These are phyloP conservation scores for Jacaranda mimosifolia DNA, from an alignment of 257 asterid species.

Conservation along the genomic window DNA sequence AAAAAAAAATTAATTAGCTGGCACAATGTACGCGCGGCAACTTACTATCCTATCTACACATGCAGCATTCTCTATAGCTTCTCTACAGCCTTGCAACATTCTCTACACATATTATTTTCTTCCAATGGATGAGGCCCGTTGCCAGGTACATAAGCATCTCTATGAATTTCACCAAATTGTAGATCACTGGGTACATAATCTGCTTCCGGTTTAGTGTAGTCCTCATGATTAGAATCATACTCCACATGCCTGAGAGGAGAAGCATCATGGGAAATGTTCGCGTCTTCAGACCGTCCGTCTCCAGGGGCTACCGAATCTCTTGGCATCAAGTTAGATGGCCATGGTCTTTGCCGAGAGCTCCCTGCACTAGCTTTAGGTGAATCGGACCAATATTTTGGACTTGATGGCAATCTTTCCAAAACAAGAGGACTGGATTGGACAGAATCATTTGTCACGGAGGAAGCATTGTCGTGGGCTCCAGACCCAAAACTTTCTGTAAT, in stretches of 20 bases:
- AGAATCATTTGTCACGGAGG: constrained; percentile 57
- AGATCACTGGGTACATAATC: constrained; percentile 31
- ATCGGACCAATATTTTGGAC: constrained; percentile 82
- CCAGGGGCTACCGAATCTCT: constrained; percentile 60
- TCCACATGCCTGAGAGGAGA: constrained; percentile 46
- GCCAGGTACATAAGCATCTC: too few relatives aligned
- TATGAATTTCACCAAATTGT: constrained; percentile 27
- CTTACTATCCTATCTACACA: too few relatives aligned
- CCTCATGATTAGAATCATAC: constrained; percentile 40
- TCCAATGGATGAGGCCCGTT: constrained; percentile 37
- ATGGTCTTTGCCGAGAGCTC: constrained; percentile 66
- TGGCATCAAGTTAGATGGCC: constrained; percentile 50
- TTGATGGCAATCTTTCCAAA: constrained; percentile 85
- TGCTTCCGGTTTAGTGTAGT: constrained; percentile 36
- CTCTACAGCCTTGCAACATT: too few relatives aligned
- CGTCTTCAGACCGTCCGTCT: constrained; percentile 65
- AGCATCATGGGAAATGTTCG: constrained; percentile 38
- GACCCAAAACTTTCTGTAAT: constrained; percentile 45
- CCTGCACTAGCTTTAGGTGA: constrained; percentile 74
- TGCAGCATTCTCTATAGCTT: too few relatives aligned
- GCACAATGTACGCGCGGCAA: too few relatives aligned
- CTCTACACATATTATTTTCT: constrained; percentile 36
- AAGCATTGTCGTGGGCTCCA: constrained; percentile 46
- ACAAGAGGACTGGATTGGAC: constrained; percentile 51
- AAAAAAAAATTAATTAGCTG: too few relatives aligned